These are phyloP conservation scores for Sporothrix brasiliensis DNA, from an alignment of 2,329 filamentous ascomycete species.

Conservation along the genomic window DNA sequence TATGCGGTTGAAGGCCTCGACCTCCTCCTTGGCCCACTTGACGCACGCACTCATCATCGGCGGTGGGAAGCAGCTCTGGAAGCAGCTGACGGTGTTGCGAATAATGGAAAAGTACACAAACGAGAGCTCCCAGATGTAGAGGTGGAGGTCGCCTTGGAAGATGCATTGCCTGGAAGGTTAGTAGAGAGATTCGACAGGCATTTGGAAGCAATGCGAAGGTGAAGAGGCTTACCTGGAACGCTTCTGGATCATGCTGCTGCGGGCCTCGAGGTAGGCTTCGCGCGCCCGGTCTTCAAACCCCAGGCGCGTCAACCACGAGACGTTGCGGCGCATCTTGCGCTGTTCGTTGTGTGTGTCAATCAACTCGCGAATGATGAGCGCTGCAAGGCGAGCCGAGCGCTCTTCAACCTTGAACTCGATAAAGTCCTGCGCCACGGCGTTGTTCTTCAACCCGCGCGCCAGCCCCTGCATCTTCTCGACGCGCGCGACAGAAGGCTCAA, in stretches of 20 bases:
- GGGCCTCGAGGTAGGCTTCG: slow-evolving; percentile 80
- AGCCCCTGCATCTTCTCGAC: slow-evolving; percentile 84
- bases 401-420: slow-evolving; percentile 91
- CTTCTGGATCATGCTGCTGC: slow-evolving; percentile 76
- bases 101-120: slow-evolving; percentile 96
- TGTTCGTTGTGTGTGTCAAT: slow-evolving; percentile 76
- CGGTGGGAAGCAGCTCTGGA: slow-evolving; percentile 82
- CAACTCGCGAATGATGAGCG: slow-evolving; percentile 75
- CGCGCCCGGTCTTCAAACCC: slow-evolving; percentile 89
- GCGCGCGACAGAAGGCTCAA: slow-evolving; percentile 79
- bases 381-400: slow-evolving; percentile 74
- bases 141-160: slow-evolving; percentile 88
- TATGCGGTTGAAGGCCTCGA: slow-evolving; percentile 86
- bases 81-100: slow-evolving; percentile 87
- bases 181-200: background rate
- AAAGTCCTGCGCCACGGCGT: slow-evolving; percentile 84
- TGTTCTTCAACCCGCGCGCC: slow-evolving; percentile 79
- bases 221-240: slow-evolving; percentile 68
- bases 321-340: slow-evolving; percentile 75
- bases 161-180: slow-evolving; percentile 72
- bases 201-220: background rate
- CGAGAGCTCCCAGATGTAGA: slow-evolving; percentile 93
- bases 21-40: slow-evolving; percentile 95
- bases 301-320: slow-evolving; percentile 80
- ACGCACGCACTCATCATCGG: slow-evolving; percentile 92